Percentiles rank a stretch among this genome's conserved stretches.
Conservation (phyloP, 495 filamentous ascomycete genomes). For the Lentithecium fluviatile region DNA sequence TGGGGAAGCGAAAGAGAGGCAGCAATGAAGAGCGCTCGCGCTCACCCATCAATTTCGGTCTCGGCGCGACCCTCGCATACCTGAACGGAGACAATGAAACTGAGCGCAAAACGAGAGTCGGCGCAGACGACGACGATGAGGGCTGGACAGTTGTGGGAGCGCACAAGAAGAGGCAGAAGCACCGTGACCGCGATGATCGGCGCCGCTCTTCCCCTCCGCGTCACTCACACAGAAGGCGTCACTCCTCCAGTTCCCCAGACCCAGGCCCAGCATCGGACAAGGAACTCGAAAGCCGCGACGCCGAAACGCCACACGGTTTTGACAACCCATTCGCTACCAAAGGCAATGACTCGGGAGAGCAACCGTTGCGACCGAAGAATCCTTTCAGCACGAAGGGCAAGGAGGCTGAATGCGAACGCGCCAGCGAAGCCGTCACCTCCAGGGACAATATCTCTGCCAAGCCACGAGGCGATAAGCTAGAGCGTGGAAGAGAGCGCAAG, state of each 20-base stretch:
- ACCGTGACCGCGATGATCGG: background rate
- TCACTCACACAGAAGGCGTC: background rate
- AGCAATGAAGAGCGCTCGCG: constrained; percentile 2
- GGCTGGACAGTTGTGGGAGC: constrained; percentile 19
- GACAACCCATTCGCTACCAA: no score
- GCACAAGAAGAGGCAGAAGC: constrained; percentile 24
- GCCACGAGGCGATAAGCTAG: constrained; percentile 13
- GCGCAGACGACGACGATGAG: constrained; percentile 14
- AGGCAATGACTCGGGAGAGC: no score
- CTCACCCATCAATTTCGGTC: constrained; percentile 12
- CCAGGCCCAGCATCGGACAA: no score
- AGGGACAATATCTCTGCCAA: background rate
- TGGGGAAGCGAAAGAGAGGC: constrained; percentile 15
- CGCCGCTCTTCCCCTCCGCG: background rate
- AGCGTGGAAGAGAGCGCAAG: constrained; percentile 31
- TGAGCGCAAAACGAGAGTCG: background rate
- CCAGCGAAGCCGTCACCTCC: background rate
- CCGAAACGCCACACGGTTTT: no score
- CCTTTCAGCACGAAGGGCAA: no score
- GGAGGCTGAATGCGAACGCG: background rate
- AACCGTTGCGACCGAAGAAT: no score
- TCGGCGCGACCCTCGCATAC: constrained; percentile 35
- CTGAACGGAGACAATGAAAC: constrained; percentile 18
- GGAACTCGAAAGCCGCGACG: no score
- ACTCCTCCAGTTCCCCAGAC: background rate